These are phyloP conservation scores for Miamiensis avidus DNA, from an alignment of 169 alveolate species.

Conservation along the genomic window DNA sequence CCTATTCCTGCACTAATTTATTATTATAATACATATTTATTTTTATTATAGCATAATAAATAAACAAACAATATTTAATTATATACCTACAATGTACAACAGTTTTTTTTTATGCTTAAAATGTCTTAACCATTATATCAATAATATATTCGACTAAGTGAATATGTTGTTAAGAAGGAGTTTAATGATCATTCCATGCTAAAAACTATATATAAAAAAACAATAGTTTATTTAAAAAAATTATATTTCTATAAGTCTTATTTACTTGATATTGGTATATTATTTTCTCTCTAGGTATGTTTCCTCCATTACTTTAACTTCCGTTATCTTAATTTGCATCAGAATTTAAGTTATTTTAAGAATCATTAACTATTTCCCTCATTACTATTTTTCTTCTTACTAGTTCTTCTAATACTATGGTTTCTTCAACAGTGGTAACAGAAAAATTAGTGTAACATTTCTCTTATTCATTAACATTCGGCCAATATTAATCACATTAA, in stretches of 20 bases:
- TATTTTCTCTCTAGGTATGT: neutral
- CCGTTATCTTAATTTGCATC: no score
- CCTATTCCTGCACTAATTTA: slow-evolving; percentile 86
- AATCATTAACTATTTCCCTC: slow-evolving; percentile 9
- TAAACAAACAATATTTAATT: neutral
- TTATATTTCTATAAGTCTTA: no score
- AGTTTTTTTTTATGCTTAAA: slow-evolving; percentile 48
- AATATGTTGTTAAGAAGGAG: slow-evolving; percentile 69
- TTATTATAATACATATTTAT: neutral
- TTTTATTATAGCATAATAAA: neutral
- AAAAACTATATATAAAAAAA: slow-evolving; percentile 59
- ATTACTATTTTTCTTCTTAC: slow-evolving; percentile 42
- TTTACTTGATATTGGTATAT: slow-evolving; percentile 21
- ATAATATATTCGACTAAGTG: slow-evolving; percentile 59
- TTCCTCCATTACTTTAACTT: no score
- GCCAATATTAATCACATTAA: slow-evolving; percentile 87
- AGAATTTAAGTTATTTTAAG: no score
- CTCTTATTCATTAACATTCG: slow-evolving; percentile 57
- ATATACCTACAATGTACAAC: slow-evolving; percentile 78
- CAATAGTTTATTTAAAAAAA: slow-evolving; percentile 37
- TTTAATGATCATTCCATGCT: slow-evolving; percentile 88
- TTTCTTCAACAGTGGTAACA: slow-evolving; percentile 52
- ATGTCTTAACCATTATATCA: slow-evolving; percentile 43
- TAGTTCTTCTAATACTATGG: slow-evolving; percentile 45
- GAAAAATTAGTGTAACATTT: slow-evolving; percentile 47